phyloP scores from a whole-genome alignment of 2,329 filamentous ascomycete genomes.

The Hymenotorrendiella dingleyae region DNA sequence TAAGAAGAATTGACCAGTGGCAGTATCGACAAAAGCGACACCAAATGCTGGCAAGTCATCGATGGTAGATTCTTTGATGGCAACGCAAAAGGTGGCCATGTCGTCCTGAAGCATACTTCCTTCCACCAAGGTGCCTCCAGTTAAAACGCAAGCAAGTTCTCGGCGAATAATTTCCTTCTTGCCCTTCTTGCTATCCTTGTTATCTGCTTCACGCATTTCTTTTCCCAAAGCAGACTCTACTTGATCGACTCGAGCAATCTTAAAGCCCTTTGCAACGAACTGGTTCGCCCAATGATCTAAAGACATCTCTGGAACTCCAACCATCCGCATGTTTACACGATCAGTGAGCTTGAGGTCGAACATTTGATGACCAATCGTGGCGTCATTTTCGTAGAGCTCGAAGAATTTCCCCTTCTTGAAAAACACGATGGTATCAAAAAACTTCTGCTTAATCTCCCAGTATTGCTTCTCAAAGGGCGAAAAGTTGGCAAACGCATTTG shows the following conservation, averaged over 20 bases:
- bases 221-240: conserved; percentile 94
- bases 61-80: conserved; percentile 75
- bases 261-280: conserved; percentile 96
- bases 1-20: conserved; percentile 92
- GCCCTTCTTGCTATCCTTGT: conserved; percentile 32
- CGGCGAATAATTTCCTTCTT: conserved; percentile 67
- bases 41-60: conserved; percentile 80
- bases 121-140: conserved; percentile 87
- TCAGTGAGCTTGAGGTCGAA: conserved; percentile 98
- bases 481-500: conserved; percentile 72
- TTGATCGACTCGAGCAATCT: conserved; percentile 94
- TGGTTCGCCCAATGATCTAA: conserved; percentile 97
- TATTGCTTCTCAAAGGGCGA: conserved; percentile 97
- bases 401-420: conserved; percentile 99
- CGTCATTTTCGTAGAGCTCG: conserved; percentile 96
- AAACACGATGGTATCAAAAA: conserved; percentile 96
- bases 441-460: conserved; percentile 98
- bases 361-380: conserved; percentile 89
- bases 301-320: conserved; percentile 91
- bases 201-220: conserved; percentile 93
- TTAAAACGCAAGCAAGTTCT: conserved; percentile 86
- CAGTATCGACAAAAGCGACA: conserved; percentile 89
- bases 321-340: conserved; percentile 99
- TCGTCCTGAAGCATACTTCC: conserved; percentile 96
- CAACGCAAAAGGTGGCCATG: conserved; percentile 93